Conservation (phyloP, 2,329 filamentous ascomycete species). For the Emericellopsis cladophorae region DNA sequence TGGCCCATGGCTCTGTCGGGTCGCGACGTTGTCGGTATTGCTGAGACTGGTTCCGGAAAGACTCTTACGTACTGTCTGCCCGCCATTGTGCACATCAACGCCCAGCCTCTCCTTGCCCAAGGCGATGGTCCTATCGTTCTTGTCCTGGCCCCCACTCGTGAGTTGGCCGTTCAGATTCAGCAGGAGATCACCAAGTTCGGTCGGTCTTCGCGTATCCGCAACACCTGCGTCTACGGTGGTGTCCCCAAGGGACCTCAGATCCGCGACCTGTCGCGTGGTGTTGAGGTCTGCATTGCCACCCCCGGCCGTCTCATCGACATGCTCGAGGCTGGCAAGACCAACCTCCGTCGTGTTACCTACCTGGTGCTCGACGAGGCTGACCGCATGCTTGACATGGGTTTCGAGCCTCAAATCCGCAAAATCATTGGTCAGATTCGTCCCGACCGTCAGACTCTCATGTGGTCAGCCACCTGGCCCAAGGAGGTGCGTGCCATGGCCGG, state of each 20-base stretch:
- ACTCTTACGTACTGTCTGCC: slow-evolving; percentile 96
- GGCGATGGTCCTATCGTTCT: slow-evolving; percentile 95
- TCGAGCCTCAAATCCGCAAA: slow-evolving; percentile 98
- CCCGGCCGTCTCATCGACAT: slow-evolving; percentile 97
- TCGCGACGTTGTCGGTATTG: slow-evolving; percentile 97
- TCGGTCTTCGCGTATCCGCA: slow-evolving; percentile 93
- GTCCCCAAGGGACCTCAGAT: slow-evolving; percentile 97
- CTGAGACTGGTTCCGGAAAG: slow-evolving; percentile 98
- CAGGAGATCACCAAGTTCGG: slow-evolving; percentile 98
- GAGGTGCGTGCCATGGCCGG: slow-evolving; percentile 85
- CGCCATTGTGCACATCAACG: slow-evolving; percentile 98
- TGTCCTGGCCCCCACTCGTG: slow-evolving; percentile 90
- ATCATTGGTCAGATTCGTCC: slow-evolving; percentile 96
- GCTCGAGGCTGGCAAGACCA: slow-evolving; percentile 95
- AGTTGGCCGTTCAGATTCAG: slow-evolving; percentile 97
- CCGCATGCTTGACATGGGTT: slow-evolving; percentile 99
- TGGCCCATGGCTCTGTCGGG: slow-evolving; percentile 99
- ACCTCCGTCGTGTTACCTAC: slow-evolving; percentile 95
- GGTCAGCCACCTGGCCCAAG: slow-evolving; percentile 99
- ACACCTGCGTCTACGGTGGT: slow-evolving; percentile 98
- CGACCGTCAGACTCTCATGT: slow-evolving; percentile 98
- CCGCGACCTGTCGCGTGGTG: slow-evolving; percentile 83
- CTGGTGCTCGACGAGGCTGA: slow-evolving; percentile 97
- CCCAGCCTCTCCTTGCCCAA: slow-evolving; percentile 86
- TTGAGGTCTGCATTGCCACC: slow-evolving; percentile 97